phyloP scores from a whole-genome alignment of 257 asterid genomes.

The Apocynum venetum region DNA sequence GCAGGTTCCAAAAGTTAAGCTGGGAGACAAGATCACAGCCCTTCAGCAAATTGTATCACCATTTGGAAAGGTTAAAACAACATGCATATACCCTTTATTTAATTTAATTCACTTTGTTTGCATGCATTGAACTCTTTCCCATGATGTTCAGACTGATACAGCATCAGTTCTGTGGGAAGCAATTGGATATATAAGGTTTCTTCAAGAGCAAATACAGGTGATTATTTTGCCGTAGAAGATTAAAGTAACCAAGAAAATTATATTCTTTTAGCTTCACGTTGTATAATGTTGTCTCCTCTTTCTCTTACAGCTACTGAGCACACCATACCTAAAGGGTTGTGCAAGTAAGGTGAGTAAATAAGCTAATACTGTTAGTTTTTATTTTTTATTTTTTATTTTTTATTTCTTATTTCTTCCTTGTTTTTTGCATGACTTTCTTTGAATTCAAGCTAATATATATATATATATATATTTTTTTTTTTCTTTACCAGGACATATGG shows the following conservation, averaged over 20 bases:
- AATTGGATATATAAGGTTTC: conserved; percentile 27
- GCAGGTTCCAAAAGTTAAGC: conserved; percentile 31
- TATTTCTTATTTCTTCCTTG: too few relatives aligned
- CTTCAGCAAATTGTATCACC: conserved; percentile 40
- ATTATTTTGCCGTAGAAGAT: neutral
- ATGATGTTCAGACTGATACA: conserved; percentile 25
- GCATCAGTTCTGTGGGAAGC: conserved; percentile 37
- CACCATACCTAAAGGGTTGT: conserved; percentile 25
- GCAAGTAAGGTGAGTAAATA: conserved; percentile 19
- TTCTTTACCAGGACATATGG: conserved; percentile 4
- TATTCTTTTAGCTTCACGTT: neutral
- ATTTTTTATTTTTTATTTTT: too few relatives aligned
- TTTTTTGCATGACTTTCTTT: too few relatives aligned
- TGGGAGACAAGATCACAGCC: conserved; percentile 27
- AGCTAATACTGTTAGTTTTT: too few relatives aligned
- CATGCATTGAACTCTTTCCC: neutral
- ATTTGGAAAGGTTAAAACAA: conserved; percentile 29
- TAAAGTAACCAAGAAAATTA: neutral
- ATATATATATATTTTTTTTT: too few relatives aligned
- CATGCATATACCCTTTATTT: too few relatives aligned
- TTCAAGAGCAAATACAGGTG: conserved; percentile 25
- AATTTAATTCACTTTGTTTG: too few relatives aligned
- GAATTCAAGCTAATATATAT: too few relatives aligned
- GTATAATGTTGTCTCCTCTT: neutral
- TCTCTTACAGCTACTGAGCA: conserved; percentile 23